phyloP scores from a whole-genome alignment of 2,329 filamentous ascomycete species.

The Dactylellina cionopaga region DNA sequence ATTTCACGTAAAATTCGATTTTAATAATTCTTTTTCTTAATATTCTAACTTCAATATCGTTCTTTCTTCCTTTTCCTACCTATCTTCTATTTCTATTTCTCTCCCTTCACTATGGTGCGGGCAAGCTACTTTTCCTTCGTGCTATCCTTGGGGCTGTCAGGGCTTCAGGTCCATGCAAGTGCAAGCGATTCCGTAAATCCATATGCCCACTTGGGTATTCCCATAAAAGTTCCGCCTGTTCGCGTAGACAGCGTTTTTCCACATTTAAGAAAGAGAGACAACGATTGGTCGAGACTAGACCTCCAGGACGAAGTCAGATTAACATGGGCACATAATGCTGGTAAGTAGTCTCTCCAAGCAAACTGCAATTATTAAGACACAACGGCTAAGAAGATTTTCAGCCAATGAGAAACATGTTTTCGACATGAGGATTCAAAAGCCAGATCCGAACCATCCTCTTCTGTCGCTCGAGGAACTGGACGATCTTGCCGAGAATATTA shows the following conservation, averaged over 20 bases:
- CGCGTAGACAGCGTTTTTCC: constrained; percentile 21
- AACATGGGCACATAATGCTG: constrained; percentile 52
- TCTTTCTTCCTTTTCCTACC: background rate
- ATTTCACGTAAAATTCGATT: background rate
- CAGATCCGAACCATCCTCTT: constrained; percentile 56
- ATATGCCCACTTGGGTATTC: background rate
- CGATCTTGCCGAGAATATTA: constrained; percentile 56
- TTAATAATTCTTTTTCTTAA: background rate
- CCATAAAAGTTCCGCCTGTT: constrained; percentile 26
- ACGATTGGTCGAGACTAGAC: constrained; percentile 55
- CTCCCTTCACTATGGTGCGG: constrained; percentile 20
- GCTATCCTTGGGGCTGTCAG: constrained; percentile 18
- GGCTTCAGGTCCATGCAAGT: constrained; percentile 24
- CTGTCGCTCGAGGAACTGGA: constrained; percentile 59
- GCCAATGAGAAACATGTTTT: constrained; percentile 52
- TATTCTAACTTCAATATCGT: background rate
- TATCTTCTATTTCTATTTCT: constrained; percentile 5
- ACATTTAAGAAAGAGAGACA: constrained; percentile 14
- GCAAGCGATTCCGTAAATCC: background rate
- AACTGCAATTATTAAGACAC: constrained; percentile 36
- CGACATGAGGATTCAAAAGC: constrained; percentile 59
- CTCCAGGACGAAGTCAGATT: constrained; percentile 54
- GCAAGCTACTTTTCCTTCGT: constrained; percentile 16
- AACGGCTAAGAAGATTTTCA: constrained; percentile 26
- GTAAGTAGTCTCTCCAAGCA: constrained; percentile 53